Conservation (phyloP, 164 flowering plant species). For the Berberis thunbergii region DNA sequence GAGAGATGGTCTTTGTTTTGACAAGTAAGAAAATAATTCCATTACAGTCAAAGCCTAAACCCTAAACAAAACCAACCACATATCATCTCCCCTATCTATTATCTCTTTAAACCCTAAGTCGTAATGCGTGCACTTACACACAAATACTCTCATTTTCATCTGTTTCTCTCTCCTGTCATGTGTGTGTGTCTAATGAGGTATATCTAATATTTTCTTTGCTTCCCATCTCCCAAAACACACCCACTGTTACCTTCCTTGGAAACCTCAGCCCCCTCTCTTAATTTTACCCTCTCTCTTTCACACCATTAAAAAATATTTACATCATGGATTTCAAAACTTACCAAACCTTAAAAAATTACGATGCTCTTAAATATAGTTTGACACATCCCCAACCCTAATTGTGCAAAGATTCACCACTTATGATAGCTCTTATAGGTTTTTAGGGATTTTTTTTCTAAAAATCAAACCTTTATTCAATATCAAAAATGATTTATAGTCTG, state of each 20-base stretch:
- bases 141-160: conserved; percentile 8
- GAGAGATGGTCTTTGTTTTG: neutral
- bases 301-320: too few species aligned
- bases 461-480: too few species aligned
- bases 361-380: too few species aligned
- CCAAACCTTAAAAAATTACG: neutral
- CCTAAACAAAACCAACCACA: conserved; percentile 5
- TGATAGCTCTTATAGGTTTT: too few species aligned
- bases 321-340: neutral
- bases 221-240: conserved; percentile 59
- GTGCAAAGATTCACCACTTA: too few species aligned
- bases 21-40: neutral
- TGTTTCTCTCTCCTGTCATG: conserved; percentile 7
- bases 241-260: conserved; percentile 61
- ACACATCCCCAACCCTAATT: too few species aligned
- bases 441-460: too few species aligned
- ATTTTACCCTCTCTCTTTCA: conserved; percentile 18
- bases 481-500: too few species aligned
- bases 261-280: conserved; percentile 20
- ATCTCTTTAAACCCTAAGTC: conserved; percentile 22
- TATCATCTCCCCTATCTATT: too few species aligned
- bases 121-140: conserved; percentile 13
- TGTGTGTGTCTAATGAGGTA: conserved; percentile 17
- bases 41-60: conserved; percentile 21
- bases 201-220: conserved; percentile 12